Conservation (phyloP, 768 basidiomycete genomes). For the Termitomyces sp. region DNA sequence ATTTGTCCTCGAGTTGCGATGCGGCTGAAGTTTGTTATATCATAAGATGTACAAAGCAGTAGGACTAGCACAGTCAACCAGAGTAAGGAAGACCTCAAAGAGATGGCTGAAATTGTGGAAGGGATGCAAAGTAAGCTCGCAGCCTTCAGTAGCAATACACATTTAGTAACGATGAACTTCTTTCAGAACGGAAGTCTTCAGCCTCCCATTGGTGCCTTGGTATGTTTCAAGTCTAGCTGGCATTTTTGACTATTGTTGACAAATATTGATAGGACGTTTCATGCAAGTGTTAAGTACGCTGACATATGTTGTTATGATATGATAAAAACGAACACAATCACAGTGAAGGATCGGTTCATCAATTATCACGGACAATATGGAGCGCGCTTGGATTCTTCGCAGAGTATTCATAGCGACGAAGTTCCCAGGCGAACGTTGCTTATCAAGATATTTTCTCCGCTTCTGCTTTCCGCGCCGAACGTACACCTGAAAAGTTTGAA, state of each 20-base stretch:
- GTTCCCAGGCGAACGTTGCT: slow-evolving; percentile 34
- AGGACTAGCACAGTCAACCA: slow-evolving; percentile 8
- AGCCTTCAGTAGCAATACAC: neutral
- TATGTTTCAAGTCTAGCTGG: neutral
- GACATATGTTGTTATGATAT: neutral
- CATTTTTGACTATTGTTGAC: neutral
- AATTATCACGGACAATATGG: slow-evolving; percentile 44
- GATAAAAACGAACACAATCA: neutral
- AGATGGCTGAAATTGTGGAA: slow-evolving; percentile 11
- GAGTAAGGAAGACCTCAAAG: slow-evolving; percentile 6
- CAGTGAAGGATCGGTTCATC: slow-evolving; percentile 28
- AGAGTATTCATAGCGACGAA: slow-evolving; percentile 15
- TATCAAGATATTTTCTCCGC: slow-evolving; percentile 40
- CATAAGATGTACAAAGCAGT: slow-evolving; percentile 1
- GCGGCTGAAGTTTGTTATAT: neutral
- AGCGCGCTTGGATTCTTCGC: slow-evolving; percentile 37
- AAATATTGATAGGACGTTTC: neutral
- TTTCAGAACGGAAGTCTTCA: neutral
- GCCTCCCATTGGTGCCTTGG: slow-evolving; percentile 12
- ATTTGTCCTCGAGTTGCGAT: neutral
- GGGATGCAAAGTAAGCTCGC: slow-evolving; percentile 1
- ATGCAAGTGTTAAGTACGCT: neutral
- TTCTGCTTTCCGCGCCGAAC: slow-evolving; percentile 46
- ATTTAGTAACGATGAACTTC: neutral
- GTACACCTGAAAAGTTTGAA: slow-evolving; percentile 39